A percentile compares a stretch with the other conserved stretches of the same genome.
These are phyloP conservation scores for Trichoderma reesei DNA, from an alignment of 495 filamentous ascomycete species.

Conservation along the genomic window DNA sequence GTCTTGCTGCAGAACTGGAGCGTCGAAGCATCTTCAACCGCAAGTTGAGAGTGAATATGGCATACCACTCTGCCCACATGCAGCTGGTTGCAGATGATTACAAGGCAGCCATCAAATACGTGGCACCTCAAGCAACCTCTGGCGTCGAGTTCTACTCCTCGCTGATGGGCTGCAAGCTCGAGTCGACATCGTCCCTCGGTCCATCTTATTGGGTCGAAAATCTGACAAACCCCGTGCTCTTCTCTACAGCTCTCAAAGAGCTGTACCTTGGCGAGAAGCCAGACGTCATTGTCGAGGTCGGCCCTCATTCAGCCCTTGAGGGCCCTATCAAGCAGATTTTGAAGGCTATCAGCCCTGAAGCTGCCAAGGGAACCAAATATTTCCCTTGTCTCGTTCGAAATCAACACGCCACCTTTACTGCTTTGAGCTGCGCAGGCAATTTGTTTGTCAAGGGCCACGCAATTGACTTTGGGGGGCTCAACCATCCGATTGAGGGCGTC, in stretches of 20 bases:
- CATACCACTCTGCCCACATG: slow-evolving; percentile 51
- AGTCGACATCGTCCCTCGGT: background rate
- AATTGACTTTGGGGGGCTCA: slow-evolving; percentile 34
- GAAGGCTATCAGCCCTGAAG: slow-evolving; percentile 13
- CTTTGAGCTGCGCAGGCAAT: slow-evolving; percentile 20
- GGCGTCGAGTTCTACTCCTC: slow-evolving; percentile 15
- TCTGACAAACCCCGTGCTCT: slow-evolving; percentile 29
- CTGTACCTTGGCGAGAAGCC: slow-evolving; percentile 13
- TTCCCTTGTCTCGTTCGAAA: slow-evolving; percentile 20
- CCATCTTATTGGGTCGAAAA: slow-evolving; percentile 29
- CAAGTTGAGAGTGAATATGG: slow-evolving; percentile 34
- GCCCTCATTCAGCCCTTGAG: slow-evolving; percentile 47
- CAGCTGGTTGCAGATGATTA: slow-evolving; percentile 21
- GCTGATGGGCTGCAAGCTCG: slow-evolving; percentile 7
- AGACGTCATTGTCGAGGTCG: slow-evolving; percentile 40
- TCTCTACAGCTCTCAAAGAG: slow-evolving; percentile 24
- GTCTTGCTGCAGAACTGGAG: slow-evolving; percentile 17
- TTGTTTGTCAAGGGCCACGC: slow-evolving; percentile 23
- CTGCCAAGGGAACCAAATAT: slow-evolving; percentile 14
- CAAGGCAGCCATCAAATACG: slow-evolving; percentile 6
- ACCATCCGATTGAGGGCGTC: slow-evolving; percentile 14
- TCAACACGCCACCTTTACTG: slow-evolving; percentile 17
- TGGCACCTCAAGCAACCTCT: background rate
- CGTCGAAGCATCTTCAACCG: slow-evolving; percentile 20
- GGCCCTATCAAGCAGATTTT: slow-evolving; percentile 41